Conservation (phyloP, 768 basidiomycete species). For the Kondoa subrosea region DNA sequence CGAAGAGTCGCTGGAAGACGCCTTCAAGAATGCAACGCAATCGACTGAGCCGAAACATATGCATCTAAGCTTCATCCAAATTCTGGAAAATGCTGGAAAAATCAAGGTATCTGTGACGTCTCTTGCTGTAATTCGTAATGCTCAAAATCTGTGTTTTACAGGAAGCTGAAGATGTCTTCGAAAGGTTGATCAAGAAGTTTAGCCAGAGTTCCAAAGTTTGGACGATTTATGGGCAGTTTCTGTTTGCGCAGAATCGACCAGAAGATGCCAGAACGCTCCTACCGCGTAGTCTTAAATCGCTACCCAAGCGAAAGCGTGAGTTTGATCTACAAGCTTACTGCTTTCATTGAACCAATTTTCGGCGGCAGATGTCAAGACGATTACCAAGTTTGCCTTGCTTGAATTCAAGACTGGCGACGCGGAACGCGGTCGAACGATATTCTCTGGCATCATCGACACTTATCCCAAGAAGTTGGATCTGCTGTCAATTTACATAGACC, state of each 20-base stretch:
- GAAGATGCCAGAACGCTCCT: conserved; percentile 73
- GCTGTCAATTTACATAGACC: conserved; percentile 93
- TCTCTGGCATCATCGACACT: conserved; percentile 88
- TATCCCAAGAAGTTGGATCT: conserved; percentile 89
- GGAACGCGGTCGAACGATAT: conserved; percentile 86
- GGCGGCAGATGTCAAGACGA: conserved; percentile 78
- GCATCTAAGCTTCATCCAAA: conserved; percentile 63
- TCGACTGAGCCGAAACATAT: conserved; percentile 86
- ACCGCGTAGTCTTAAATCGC: conserved; percentile 68
- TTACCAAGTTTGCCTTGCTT: conserved; percentile 81
- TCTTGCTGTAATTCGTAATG: too few relatives aligned
- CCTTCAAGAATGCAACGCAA: conserved; percentile 75
- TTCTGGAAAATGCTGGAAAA: conserved; percentile 70
- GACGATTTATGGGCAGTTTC: conserved; percentile 71
- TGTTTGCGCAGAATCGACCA: conserved; percentile 51
- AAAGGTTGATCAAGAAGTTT: conserved; percentile 82
- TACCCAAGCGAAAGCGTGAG: conserved; percentile 87
- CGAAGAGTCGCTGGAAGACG: conserved; percentile 55
- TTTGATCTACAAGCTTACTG: conserved; percentile 21
- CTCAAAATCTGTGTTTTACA: conserved; percentile 36
- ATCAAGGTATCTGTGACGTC: conserved; percentile 42
- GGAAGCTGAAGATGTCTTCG: conserved; percentile 86
- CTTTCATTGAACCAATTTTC: not conserved
- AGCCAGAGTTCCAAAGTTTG: conserved; percentile 83
- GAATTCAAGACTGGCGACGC: conserved; percentile 89